Conservation (phyloP, 2,329 filamentous ascomycete species). For the Exserohilum rostratum region DNA sequence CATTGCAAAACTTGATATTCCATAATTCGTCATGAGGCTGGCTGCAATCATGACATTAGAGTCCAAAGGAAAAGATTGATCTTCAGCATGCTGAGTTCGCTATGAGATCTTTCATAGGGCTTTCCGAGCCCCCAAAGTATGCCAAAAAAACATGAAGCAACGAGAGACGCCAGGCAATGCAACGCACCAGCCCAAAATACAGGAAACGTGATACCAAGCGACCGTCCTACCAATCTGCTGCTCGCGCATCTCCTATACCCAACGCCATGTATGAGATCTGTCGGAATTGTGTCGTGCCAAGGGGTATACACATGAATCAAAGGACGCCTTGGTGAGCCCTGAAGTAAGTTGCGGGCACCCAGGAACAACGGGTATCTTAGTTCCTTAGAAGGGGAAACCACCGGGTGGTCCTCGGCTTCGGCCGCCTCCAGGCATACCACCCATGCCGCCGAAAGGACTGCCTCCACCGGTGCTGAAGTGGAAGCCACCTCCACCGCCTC, state of each 20-base stretch:
- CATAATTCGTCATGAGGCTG: not conserved
- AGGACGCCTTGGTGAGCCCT: not conserved
- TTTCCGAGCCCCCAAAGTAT: not conserved
- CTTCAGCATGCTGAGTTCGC: not conserved
- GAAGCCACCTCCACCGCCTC: conserved; percentile 56
- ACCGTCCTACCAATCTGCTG: not conserved
- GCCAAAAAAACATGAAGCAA: not conserved
- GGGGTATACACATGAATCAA: conserved; percentile 11
- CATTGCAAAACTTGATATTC: too few relatives aligned
- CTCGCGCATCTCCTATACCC: conserved; percentile 4
- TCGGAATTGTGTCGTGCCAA: conserved; percentile 3
- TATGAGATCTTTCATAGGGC: not conserved
- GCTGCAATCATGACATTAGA: not conserved
- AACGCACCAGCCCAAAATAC: conserved; percentile 1
- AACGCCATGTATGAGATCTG: conserved; percentile 9
- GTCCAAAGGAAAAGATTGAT: not conserved
- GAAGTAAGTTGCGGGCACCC: not conserved
- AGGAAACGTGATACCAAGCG: not conserved
- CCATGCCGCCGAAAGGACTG: conserved; percentile 45
- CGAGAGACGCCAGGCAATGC: conserved; percentile 5
- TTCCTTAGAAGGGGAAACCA: conserved; percentile 37
- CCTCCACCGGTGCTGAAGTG: conserved; percentile 48
- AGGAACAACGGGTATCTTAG: not conserved
- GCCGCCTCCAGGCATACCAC: conserved; percentile 43
- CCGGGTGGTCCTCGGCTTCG: conserved; percentile 41